Base-by-base conservation (phyloP, 2,329 filamentous ascomycete species). In the Teratosphaeriaceae sp. region DNA sequence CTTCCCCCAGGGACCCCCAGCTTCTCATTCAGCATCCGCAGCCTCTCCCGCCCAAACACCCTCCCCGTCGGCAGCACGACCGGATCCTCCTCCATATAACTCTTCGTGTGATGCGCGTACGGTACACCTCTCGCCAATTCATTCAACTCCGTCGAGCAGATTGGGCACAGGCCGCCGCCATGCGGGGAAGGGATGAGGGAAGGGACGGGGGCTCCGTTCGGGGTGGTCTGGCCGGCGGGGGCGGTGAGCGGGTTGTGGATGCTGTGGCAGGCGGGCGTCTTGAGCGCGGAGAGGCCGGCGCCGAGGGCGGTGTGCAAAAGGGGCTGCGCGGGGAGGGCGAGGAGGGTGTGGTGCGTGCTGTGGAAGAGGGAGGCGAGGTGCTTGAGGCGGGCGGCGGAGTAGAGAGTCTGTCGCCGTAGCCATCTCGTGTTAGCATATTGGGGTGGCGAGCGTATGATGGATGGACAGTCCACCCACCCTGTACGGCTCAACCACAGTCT, bases 101-200 rank as follows among this genome's bases (percentile, higher is more conserved):
- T 95, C 72, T 94, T 94, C 22, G 85, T 89, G 64, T 98, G 92
- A 59, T 95, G 85, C 2, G 92, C 92, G 57, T 97, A 97, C 1
- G 92, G 92, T 34, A 98, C 85, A 55, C 84, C 82, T 40, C 83
- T 75, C 2, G 92, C 90, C 24, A 98, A 76, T 57, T 89, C 85
- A 63, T 97, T 97, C 43, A 98, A 78, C 66, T 98, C 92, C 1
- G 85, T 92, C 37, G 85, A 92, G 71, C 92, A 98, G 59, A 98
- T 97, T 2, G 92, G 92, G 57, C 92, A 98, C 31, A 97, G n/a
- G n/a, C n/a, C n/a, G n/a, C 18, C 15, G 20, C 20, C 11, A 16
- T 18, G 40, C 38, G 29, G 21, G 7, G 30, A 16, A 11, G 16
- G 30, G 9, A 18, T 11, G 9, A 18, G 30, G 18, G 30, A 16